phyloP scores from a whole-genome alignment of 306 rosid genomes.

The Lathyrus tuberosus region DNA sequence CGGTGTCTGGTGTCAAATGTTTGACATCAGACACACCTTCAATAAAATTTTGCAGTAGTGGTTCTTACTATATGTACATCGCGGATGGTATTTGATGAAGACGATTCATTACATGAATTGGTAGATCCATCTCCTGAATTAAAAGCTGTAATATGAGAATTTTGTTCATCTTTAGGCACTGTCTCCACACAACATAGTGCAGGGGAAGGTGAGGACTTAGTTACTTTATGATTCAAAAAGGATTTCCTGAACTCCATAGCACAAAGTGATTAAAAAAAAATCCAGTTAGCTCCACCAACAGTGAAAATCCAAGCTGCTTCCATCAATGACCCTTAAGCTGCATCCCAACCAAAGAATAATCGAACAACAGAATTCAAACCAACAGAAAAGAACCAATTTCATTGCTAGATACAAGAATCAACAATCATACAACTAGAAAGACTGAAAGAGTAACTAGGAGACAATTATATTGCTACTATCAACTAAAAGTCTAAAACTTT shows the following conservation, averaged over 20 bases:
- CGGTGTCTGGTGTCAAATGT: neutral
- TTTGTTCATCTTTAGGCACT: conserved; percentile 53
- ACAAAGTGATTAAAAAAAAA: conserved; percentile 23
- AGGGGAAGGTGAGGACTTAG: conserved; percentile 62
- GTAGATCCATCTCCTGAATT: conserved; percentile 55
- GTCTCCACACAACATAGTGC: conserved; percentile 53
- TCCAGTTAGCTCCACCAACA: conserved; percentile 36
- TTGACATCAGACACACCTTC: neutral
- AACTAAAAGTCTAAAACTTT: no score
- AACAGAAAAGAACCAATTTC: neutral
- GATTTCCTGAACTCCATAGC: conserved; percentile 31
- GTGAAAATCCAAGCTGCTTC: conserved; percentile 42
- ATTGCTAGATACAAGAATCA: neutral
- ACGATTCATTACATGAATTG: conserved; percentile 37
- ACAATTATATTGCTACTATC: no score
- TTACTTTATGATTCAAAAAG: conserved; percentile 49
- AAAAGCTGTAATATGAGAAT: conserved; percentile 56
- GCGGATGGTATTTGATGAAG: conserved; percentile 51
- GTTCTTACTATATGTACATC: conserved; percentile 83
- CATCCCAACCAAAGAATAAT: conserved; percentile 10
- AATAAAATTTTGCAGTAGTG: conserved; percentile 16
- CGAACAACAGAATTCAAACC: conserved; percentile 9
- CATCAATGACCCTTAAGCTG: conserved; percentile 39
- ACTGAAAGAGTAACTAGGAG: no score
- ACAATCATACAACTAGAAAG: neutral